phyloP scores from a whole-genome alignment of 2,329 filamentous ascomycete species.

The Sclerotinia spermophila region DNA sequence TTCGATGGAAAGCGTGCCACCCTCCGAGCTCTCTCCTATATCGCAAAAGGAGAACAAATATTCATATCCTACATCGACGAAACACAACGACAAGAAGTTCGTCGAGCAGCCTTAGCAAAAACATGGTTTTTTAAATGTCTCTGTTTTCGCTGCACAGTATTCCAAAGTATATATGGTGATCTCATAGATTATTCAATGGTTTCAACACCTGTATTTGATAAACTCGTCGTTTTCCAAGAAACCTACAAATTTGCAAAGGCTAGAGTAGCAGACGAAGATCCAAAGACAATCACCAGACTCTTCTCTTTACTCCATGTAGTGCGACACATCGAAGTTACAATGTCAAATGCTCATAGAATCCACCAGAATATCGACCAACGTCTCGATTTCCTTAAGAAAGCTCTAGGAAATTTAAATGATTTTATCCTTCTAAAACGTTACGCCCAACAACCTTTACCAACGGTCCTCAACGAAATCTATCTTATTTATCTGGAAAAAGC shows the following conservation, averaged over 20 bases:
- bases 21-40: conserved; percentile 48
- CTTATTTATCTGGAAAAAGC: conserved; percentile 43
- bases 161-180: background rate
- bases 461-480: conserved; percentile 44
- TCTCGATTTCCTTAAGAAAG: background rate
- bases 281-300: background rate
- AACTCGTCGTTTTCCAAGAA: background rate
- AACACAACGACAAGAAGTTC: conserved; percentile 24
- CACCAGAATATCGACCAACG: conserved; percentile 9
- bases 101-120: conserved; percentile 10
- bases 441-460: conserved; percentile 32
- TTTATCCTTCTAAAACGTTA: conserved; percentile 20
- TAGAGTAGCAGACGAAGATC: background rate
- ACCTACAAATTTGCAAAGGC: conserved; percentile 1
- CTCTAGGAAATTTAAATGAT: background rate
- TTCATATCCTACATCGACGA: conserved; percentile 60
- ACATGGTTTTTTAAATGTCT: conserved; percentile 17
- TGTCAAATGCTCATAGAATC: background rate
- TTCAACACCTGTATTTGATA: background rate
- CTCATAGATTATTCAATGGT: background rate
- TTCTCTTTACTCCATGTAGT: conserved; percentile 15
- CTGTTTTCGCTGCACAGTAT: conserved; percentile 1
- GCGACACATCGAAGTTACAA: conserved; percentile 1
- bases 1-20: conserved; percentile 51
- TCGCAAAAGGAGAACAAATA: conserved; percentile 53